Base-by-base conservation (phyloP, 257 asterid genomes). In the Ilex asprella region DNA sequence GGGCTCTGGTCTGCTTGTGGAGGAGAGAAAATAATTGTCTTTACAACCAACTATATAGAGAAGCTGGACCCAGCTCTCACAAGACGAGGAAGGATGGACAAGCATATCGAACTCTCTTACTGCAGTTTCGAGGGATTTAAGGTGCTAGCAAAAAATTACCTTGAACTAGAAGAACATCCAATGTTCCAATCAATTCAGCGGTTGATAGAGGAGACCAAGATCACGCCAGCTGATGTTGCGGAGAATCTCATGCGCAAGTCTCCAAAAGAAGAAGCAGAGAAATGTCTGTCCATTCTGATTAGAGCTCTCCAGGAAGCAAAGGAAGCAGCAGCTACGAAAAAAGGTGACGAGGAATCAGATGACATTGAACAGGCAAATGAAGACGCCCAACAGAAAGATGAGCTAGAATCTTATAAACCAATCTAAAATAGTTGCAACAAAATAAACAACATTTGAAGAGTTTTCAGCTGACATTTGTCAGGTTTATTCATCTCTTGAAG, bases 21-120 rank as follows among this genome's bases (percentile, higher is more conserved):
- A 35, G 63, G 70, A 46, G 70, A 70, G 58, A 54, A 68, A 47
- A 35, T 69, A 27, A 70, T 70, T 14, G 60, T 70, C 27, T 70
- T 70, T 30, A 64, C 75, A 3, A 70, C 71, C 16, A 70, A 70
- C n/a, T 55, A 64, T 44, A 59, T 65, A 10, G 63, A 70, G 31
- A 69, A 65, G 56, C 56, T 70, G 44, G 71, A 64, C 43, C 75
- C 67, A 7, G 63, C 63, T 43, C 67, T 70, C 27, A 70, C 71
- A 4, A 64, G 75, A 35, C 51, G 64, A 32, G 75, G 75, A 21
- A 44, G 71, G 64, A 70, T 70, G 75, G 75, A 70, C 56, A 64
- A 70, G 66, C 63, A 70, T 12, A 65, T 70, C 15, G 63, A 70
- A 47, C 53, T 70, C 14, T 70, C 75, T 10, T 70, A 70, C 61